Base-by-base conservation (phyloP, 495 filamentous ascomycete genomes). In the Elasticomyces elasticus region DNA sequence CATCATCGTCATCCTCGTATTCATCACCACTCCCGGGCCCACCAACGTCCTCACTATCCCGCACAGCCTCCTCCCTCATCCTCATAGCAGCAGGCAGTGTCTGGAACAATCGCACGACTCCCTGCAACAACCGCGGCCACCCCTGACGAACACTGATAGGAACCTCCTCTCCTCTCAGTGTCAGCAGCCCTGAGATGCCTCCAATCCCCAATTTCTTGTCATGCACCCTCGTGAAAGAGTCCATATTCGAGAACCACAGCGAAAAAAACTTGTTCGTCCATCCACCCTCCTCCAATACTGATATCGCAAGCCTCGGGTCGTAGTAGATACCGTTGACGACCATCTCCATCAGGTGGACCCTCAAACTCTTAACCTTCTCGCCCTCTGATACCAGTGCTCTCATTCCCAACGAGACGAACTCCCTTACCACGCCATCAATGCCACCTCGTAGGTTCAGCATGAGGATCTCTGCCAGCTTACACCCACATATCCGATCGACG, bases 201-300 rank as follows among this genome's bases (percentile, higher is more conserved):
- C 89, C 83, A 66, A 98, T 95, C 28, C 87, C 95, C 30, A 98
- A 73, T 73, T 94, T 97, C 79, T 98, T 98, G 73, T 98, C 92
- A 64, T 98, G 92, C 12, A 98, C 92, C 15, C 92, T 76, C 50
- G 81, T 83, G 72, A 98, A 95, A 67, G 80, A 84, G 55, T 95
- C 87, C 69, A 98, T 98, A 68, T 81, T 95, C 27, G 86, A 84
- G 69, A 98, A 98, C 92, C 92, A 98, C 28, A 89, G 74, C 68
- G 84, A 92, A 78, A 98, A 98, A 70, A 98, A 97, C 71, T 94
- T 95, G 70, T 97, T 97, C n/a, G 92, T 98, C 90, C 87, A 95
- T 52, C 79, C 83, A 51, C 91, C 88, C n/a, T 76, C 67, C 69
- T 98, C 92, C 35, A 98, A 75, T 19, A 94, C 78, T 48, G 88